Evolutionary conservation across 768 basidiomycete genomes (phyloP).

Genomic region (Solioccasus polychromus): DNA sequence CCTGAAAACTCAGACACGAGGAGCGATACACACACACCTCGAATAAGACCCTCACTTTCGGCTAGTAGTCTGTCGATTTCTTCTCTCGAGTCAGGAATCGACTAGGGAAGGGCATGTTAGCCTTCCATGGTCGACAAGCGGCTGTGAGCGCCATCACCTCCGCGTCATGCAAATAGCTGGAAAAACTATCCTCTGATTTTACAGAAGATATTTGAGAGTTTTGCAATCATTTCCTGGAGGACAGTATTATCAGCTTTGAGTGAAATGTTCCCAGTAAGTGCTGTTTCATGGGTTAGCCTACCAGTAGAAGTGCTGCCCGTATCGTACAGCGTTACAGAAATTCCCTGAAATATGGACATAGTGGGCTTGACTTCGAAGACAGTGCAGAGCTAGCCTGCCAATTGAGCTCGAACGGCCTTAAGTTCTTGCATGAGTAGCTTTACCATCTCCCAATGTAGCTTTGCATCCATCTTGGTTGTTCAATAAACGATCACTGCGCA

Average conservation of each 20-base stretch:
- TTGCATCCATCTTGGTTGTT: conserved; percentile 25
- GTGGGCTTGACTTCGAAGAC: not conserved
- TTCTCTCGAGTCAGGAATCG: conserved; percentile 1
- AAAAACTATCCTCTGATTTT: conserved; percentile 16
- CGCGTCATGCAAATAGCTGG: not conserved
- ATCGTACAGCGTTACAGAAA: conserved; percentile 1
- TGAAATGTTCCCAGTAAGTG: conserved; percentile 13
- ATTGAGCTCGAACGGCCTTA: conserved; percentile 19
- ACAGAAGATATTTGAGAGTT: conserved; percentile 11
- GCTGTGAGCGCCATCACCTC: conserved; percentile 4
- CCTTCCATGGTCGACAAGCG: not conserved
- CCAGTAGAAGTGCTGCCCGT: conserved; percentile 1
- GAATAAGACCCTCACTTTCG: conserved; percentile 13
- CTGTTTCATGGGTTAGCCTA: conserved; percentile 2
- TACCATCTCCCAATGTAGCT: conserved; percentile 24
- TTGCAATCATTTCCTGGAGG: conserved; percentile 14
- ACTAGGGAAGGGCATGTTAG: conserved; percentile 11
- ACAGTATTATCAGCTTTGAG: conserved; percentile 20
- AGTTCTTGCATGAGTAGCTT: conserved; percentile 26
- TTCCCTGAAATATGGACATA: conserved; percentile 7
- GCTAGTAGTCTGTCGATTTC: conserved; percentile 16
- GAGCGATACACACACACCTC: conserved; percentile 7
- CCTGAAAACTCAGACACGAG: not conserved
- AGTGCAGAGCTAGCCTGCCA: conserved; percentile 11
- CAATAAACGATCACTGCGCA: too few species aligned